Evolutionary conservation across 225 moss, liverwort and hornwort genomes (phyloP).

Genomic region (Thuidium tamariscinum): DNA sequence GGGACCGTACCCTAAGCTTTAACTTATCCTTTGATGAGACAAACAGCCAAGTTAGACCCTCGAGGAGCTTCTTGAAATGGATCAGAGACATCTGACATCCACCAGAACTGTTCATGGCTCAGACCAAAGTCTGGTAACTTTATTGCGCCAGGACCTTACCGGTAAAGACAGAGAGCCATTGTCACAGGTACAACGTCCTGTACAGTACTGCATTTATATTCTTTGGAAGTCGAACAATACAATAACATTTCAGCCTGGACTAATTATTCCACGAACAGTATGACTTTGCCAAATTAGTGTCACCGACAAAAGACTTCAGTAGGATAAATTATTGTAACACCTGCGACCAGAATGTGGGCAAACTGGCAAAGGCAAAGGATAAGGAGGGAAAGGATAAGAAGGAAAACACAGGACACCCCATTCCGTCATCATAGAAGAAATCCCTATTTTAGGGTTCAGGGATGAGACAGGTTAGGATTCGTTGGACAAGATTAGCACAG

Average conservation of each 20-base stretch:
- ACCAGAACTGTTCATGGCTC: neutral
- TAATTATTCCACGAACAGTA: too few species aligned
- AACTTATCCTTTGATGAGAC: too few species aligned
- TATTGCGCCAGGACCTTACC: neutral
- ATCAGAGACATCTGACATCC: neutral
- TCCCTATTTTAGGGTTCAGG: neutral
- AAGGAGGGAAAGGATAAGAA: neutral
- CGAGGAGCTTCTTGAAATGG: neutral
- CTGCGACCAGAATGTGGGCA: neutral
- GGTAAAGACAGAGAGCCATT: too few species aligned
- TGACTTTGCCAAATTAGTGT: too few species aligned
- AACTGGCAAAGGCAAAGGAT: too few species aligned
- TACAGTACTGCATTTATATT: neutral
- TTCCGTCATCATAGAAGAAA: too few species aligned
- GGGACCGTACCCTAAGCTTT: too few species aligned
- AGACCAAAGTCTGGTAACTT: neutral
- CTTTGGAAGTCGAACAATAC: neutral
- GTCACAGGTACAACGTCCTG: neutral
- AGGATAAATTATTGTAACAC: neutral
- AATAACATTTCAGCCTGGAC: neutral
- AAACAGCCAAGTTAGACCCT: too few species aligned
- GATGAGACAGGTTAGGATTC: neutral
- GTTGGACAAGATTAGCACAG: neutral
- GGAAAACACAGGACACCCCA: neutral
- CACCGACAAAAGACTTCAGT: neutral